phyloP scores from a whole-genome alignment of 345 rosid species.

The Ceriops tagal region DNA sequence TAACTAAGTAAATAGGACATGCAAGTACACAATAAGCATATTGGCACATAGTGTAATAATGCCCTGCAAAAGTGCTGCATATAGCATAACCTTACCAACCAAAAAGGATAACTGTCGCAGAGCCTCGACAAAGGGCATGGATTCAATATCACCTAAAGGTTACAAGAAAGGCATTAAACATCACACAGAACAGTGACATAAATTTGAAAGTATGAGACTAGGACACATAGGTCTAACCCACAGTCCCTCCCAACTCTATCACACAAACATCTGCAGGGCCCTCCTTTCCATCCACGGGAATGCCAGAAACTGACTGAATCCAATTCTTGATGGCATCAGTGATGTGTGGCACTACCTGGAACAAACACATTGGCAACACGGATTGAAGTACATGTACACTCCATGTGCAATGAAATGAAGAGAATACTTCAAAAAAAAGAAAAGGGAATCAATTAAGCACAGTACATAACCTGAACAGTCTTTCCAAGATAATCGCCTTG shows the following conservation, averaged over 20 bases:
- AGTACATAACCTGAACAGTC: constrained; percentile 35
- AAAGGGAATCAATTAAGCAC: background rate
- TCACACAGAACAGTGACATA: background rate
- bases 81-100: constrained; percentile 22
- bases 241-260: constrained; percentile 38
- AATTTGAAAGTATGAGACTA: background rate
- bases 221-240: constrained; percentile 32
- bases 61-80: background rate
- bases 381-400: background rate
- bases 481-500: constrained; percentile 36
- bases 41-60: background rate
- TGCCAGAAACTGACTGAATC: constrained; percentile 25
- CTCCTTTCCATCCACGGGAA: constrained; percentile 32
- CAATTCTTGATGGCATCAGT: constrained; percentile 36
- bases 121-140: constrained; percentile 38
- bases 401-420: background rate
- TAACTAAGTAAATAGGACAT: constrained; percentile 1
- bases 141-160: constrained; percentile 31
- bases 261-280: constrained; percentile 36
- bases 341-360: constrained; percentile 36
- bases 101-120: constrained; percentile 31
- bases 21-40: background rate
- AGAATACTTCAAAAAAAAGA: background rate
- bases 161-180: background rate
- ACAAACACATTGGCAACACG: background rate